Evolutionary conservation across 2,329 filamentous ascomycete species (phyloP), one percentile per base, ranked within the genome.

Genomic region (Macroventuria anomochaeta): DNA sequence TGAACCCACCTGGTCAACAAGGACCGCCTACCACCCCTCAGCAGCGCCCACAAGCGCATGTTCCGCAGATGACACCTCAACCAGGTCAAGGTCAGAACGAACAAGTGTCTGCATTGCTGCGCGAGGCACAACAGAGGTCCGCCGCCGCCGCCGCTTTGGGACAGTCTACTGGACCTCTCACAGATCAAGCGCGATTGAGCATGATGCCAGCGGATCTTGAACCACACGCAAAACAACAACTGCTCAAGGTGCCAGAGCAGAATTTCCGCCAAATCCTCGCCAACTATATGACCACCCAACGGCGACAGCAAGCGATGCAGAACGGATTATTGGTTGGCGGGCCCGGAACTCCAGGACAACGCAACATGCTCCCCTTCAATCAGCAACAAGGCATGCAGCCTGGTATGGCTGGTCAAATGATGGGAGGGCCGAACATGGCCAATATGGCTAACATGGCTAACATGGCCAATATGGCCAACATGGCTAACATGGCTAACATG

Each of bases 1-100:
- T 82, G 71, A 71, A 66, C 31, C 76, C 78, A 40, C 78, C 78
- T 10, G 77, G 76, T 3, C 79, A 80, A 53, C 67, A 71, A 40
- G 70, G 63, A n/a, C 55, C 59, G 26, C 64, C 63, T n/a, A 59
- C 62, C 7, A 73, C 73, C 8, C 69, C 72, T 7, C 71, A 73
- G 46, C 73, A 71, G 52, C 65, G 68, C 5, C 71, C 69, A 23
- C 70, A 74, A 46, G 63, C 66, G 11, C 67, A 71, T 44, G 64
- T 70, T n/a, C 70, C 70, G 2, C 65, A 69, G 42, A 74, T 74
- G 70, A 70, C 65, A 10, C 66, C 70, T 10, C 71, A 70, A 44
- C 62, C 66, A 21, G 60, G 61, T 17, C 67, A 67, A 39, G 53
- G 62, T 12, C 67, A 74, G 44, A 58, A 65, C n/a, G 64, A 69